These are phyloP conservation scores for Datura wrightii DNA, from an alignment of 257 asterid species.

Conservation along the genomic window DNA sequence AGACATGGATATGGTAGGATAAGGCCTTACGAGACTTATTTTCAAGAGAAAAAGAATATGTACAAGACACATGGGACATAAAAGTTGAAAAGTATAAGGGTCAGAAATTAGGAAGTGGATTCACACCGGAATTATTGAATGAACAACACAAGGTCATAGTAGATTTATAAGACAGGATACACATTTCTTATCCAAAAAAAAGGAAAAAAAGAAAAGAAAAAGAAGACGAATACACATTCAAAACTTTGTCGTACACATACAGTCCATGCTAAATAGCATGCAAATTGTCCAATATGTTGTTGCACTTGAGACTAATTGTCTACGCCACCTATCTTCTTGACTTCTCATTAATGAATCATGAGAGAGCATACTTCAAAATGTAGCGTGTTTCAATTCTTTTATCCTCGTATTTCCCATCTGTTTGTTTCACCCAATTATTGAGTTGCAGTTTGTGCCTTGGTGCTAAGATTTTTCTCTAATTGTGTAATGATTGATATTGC, in stretches of 20 bases:
- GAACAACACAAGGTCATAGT: neutral
- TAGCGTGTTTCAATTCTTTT: neutral
- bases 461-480: conserved; percentile 38
- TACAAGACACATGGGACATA: neutral
- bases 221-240: neutral
- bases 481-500: conserved; percentile 46
- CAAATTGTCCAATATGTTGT: neutral
- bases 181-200: neutral
- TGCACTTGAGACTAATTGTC: neutral
- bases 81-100: neutral
- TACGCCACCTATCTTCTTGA: neutral
- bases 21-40: neutral
- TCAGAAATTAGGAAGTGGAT: neutral
- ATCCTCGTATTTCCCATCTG: neutral
- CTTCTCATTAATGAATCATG: neutral
- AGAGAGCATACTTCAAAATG: neutral
- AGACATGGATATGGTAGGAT: conserved; percentile 10
- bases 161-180: neutral
- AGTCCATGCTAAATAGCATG: neutral
- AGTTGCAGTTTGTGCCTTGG: neutral
- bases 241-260: neutral
- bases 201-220: neutral
- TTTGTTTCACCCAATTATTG: conserved; percentile 19
- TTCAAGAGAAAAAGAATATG: neutral
- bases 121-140: neutral